phyloP scores from a whole-genome alignment of 2,329 filamentous ascomycete genomes.

The Nemania sp. region DNA sequence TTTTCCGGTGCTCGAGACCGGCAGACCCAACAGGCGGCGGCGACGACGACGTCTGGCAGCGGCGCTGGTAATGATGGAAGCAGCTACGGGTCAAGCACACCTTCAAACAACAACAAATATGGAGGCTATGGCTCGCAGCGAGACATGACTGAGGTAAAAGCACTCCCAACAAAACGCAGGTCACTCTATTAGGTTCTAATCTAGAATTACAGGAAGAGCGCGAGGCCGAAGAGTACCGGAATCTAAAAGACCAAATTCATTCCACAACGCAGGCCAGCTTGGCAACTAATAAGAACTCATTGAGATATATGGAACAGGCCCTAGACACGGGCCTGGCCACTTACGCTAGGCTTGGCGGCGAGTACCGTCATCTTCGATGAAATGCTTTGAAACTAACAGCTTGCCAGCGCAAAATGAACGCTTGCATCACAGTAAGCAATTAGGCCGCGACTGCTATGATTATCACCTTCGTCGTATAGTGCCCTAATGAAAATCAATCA shows the following conservation, averaged over 20 bases:
- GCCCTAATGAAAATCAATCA: neutral
- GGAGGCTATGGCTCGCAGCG: constrained; percentile 68
- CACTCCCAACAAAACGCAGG: neutral
- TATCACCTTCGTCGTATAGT: too few species aligned
- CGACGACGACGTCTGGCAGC: too few species aligned
- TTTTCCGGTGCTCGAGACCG: constrained; percentile 49
- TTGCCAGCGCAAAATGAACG: constrained; percentile 70
- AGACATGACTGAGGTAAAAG: constrained; percentile 67
- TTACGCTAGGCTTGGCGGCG: constrained; percentile 66
- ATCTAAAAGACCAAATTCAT: constrained; percentile 65
- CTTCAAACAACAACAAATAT: constrained; percentile 38
- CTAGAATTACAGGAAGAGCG: constrained; percentile 61
- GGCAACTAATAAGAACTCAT: constrained; percentile 63
- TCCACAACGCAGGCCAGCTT: constrained; percentile 79
- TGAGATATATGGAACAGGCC: constrained; percentile 68
- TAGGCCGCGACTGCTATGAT: neutral
- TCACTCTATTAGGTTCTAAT: too few species aligned
- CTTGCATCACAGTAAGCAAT: constrained; percentile 66
- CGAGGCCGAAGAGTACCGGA: constrained; percentile 56
- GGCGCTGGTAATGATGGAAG: neutral
- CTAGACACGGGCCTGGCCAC: constrained; percentile 73
- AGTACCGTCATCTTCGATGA: constrained; percentile 3
- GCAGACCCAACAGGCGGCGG: constrained; percentile 28
- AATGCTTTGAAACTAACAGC: constrained; percentile 5
- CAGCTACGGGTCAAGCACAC: constrained; percentile 25